Conservation (phyloP, 2,329 filamentous ascomycete genomes). For the Elsinoe arachidis region DNA sequence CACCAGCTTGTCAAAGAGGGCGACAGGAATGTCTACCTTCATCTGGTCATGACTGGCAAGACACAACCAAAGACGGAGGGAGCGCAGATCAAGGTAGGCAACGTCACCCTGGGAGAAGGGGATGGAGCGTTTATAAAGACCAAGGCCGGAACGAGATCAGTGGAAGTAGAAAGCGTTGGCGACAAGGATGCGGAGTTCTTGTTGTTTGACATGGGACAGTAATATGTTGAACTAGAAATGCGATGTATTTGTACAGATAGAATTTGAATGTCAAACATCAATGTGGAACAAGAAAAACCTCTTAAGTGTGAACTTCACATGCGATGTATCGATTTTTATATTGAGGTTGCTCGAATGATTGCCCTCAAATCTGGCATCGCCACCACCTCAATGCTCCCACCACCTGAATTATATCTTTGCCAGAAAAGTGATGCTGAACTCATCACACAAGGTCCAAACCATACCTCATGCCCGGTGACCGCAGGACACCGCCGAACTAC, state of each 20-base stretch:
- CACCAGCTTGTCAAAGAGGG: slow-evolving; percentile 63
- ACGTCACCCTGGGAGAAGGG: slow-evolving; percentile 61
- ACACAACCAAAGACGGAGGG: slow-evolving; percentile 56
- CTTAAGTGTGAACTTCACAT: neutral
- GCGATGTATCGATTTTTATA: no score
- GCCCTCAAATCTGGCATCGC: no score
- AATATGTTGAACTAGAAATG: slow-evolving; percentile 11
- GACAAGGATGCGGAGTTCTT: slow-evolving; percentile 40
- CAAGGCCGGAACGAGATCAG: slow-evolving; percentile 33
- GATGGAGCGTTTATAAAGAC: slow-evolving; percentile 69
- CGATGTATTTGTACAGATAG: neutral
- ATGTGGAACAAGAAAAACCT: neutral
- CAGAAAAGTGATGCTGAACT: neutral
- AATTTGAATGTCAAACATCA: no score
- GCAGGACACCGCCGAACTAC: slow-evolving; percentile 32
- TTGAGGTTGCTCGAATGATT: no score
- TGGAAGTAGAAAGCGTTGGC: slow-evolving; percentile 40
- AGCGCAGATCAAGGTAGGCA: slow-evolving; percentile 61
- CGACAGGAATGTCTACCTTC: slow-evolving; percentile 65
- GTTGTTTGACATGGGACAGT: slow-evolving; percentile 41
- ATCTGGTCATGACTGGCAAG: slow-evolving; percentile 60
- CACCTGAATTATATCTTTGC: neutral
- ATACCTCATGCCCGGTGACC: neutral
- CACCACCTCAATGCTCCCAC: no score
- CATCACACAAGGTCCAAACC: neutral